These are phyloP conservation scores for Fimicolochytrium jonesii DNA, from an alignment of 192 early-diverging fungal genomes.

Conservation along the genomic window DNA sequence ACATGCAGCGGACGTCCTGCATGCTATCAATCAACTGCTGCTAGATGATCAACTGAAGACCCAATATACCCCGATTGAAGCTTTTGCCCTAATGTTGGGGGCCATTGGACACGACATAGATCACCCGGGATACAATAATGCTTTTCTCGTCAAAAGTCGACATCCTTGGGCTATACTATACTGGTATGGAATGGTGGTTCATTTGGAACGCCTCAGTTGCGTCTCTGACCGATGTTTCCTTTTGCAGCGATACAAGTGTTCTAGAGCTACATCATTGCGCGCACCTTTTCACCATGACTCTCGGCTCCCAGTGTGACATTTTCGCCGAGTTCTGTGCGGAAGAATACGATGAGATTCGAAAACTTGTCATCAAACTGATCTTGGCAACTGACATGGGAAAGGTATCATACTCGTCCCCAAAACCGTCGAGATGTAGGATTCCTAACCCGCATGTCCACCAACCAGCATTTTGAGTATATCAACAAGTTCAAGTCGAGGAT, in stretches of 20 bases:
- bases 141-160: conserved; percentile 47
- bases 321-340: conserved; percentile 39
- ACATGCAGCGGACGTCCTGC: conserved; percentile 55
- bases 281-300: conserved; percentile 40
- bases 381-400: conserved; percentile 54
- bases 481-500: conserved; percentile 58
- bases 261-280: conserved; percentile 55
- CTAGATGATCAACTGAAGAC: conserved; percentile 26
- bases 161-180: conserved; percentile 45
- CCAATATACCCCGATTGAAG: conserved; percentile 36
- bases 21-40: conserved; percentile 43
- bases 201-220: not conserved
- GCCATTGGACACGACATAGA: conserved; percentile 54
- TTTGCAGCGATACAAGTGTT: conserved; percentile 31
- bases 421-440: too few species aligned
- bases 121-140: conserved; percentile 47
- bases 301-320: conserved; percentile 43
- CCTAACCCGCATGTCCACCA: too few species aligned
- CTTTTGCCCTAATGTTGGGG: conserved; percentile 33
- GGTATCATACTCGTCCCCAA: too few species aligned
- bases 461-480: conserved; percentile 56
- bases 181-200: conserved; percentile 11
- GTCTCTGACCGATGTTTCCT: not conserved
- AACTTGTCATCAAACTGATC: conserved; percentile 39
- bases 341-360: conserved; percentile 43